phyloP scores from a whole-genome alignment of 345 rosid species.

The Citrus trifoliata region DNA sequence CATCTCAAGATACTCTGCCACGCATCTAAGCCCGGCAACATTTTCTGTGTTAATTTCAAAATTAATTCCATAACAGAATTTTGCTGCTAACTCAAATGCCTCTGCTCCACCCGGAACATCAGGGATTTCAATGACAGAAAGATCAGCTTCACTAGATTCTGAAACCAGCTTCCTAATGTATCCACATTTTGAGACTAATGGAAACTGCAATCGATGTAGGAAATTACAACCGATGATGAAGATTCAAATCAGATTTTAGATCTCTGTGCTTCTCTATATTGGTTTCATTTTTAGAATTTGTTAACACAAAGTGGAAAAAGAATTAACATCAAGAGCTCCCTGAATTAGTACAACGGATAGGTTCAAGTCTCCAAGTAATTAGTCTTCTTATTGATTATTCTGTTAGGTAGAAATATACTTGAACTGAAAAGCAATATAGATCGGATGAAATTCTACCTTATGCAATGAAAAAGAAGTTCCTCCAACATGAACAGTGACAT shows the following conservation, averaged over 20 bases:
- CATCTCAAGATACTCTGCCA: slow-evolving; percentile 89
- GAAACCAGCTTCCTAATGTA: slow-evolving; percentile 62
- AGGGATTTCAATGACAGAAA: slow-evolving; percentile 45
- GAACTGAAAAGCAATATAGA: neutral
- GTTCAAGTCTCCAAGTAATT: neutral
- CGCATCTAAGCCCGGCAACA: slow-evolving; percentile 75
- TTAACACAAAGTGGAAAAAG: neutral
- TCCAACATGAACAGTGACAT: slow-evolving; percentile 69
- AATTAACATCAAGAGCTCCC: neutral
- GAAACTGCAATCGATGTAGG: slow-evolving; percentile 54
- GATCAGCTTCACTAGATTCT: slow-evolving; percentile 58
- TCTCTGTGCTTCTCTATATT: neutral
- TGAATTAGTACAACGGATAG: neutral
- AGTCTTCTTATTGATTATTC: neutral
- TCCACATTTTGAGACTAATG: slow-evolving; percentile 78
- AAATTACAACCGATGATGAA: neutral
- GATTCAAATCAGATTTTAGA: neutral
- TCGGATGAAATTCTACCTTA: slow-evolving; percentile 45
- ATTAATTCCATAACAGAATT: slow-evolving; percentile 89
- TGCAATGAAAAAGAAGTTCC: slow-evolving; percentile 78
- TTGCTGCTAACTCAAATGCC: slow-evolving; percentile 84
- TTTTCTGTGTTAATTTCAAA: slow-evolving; percentile 79
- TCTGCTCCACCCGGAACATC: slow-evolving; percentile 71
- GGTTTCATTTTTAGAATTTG: neutral
- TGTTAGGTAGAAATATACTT: neutral